These are phyloP conservation scores for Fusarium robinianum DNA, from an alignment of 2,329 filamentous ascomycete species.

Conservation along the genomic window DNA sequence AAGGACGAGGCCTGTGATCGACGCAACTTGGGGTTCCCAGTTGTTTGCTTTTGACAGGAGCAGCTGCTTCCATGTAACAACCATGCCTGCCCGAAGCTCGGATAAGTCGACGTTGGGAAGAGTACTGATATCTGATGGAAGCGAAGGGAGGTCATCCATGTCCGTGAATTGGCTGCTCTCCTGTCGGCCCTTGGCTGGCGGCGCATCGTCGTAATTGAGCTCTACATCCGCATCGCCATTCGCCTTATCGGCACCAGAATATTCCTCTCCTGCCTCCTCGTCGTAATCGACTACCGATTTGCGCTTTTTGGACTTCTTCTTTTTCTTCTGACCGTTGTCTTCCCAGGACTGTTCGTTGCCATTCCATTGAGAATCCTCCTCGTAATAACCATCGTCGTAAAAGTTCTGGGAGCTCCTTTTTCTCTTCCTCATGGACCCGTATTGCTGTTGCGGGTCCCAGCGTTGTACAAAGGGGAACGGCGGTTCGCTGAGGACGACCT, in stretches of 20 bases:
- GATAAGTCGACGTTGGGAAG: constrained; percentile 56
- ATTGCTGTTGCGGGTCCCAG: constrained; percentile 78
- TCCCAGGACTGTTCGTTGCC: constrained; percentile 37
- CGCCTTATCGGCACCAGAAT: constrained; percentile 4
- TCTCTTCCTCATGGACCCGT: constrained; percentile 49
- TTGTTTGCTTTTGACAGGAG: constrained; percentile 63
- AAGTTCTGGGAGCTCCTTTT: constrained; percentile 52
- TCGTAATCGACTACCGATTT: constrained; percentile 29
- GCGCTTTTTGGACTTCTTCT: constrained; percentile 48
- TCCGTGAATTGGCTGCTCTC: constrained; percentile 52
- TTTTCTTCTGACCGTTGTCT: constrained; percentile 44
- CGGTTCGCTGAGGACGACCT: constrained; percentile 70
- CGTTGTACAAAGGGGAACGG: constrained; percentile 89
- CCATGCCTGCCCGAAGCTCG: constrained; percentile 60
- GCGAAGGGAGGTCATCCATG: constrained; percentile 63
- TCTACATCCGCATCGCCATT: constrained; percentile 37
- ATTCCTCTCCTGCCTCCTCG: constrained; percentile 9
- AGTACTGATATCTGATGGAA: constrained; percentile 60
- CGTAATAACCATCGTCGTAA: constrained; percentile 37
- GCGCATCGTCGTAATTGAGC: constrained; percentile 48
- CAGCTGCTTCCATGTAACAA: constrained; percentile 71
- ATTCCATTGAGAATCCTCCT: constrained; percentile 37
- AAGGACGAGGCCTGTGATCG: constrained; percentile 70
- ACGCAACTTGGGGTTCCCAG: constrained; percentile 67
- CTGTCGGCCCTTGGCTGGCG: constrained; percentile 39